A percentile compares a stretch with the other conserved stretches of the same genome.
Conservation (phyloP, 345 rosid species). For the Reutealis trisperma region DNA sequence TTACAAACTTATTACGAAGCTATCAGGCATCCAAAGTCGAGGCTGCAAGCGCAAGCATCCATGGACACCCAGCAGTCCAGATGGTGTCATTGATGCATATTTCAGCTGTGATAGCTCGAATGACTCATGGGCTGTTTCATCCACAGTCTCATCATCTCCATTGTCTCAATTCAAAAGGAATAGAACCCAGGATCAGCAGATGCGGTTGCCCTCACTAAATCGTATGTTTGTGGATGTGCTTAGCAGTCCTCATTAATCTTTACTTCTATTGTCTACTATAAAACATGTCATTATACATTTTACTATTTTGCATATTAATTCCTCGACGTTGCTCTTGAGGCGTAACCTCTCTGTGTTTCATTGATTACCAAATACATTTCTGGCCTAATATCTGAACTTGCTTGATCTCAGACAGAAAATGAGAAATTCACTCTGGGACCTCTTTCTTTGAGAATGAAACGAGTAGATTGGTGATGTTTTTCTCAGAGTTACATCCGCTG, state of each 20-base stretch:
- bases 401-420: conserved; percentile 8
- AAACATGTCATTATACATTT: conserved; percentile 28
- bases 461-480: conserved; percentile 1
- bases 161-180: conserved; percentile 60
- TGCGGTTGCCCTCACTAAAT: conserved; percentile 59
- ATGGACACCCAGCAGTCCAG: conserved; percentile 49
- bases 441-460: conserved; percentile 19
- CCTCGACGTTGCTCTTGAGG: conserved; percentile 22
- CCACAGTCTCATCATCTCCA: conserved; percentile 44
- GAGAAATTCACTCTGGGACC: conserved; percentile 3
- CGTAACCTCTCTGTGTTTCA: conserved; percentile 22
- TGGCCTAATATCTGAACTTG: conserved; percentile 19
- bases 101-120: conserved; percentile 71
- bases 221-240: conserved; percentile 63
- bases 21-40: conserved; percentile 35
- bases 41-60: conserved; percentile 52
- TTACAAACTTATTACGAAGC: conserved; percentile 55
- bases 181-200: conserved; percentile 65
- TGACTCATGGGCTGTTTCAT: conserved; percentile 53
- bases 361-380: conserved; percentile 20
- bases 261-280: conserved; percentile 27
- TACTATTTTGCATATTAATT: conserved; percentile 13
- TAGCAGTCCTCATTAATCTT: conserved; percentile 62
- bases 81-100: conserved; percentile 53
- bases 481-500: too few relatives aligned